Conservation (phyloP, 352 stramenopile species). For the Pelagophyceae sp. region DNA sequence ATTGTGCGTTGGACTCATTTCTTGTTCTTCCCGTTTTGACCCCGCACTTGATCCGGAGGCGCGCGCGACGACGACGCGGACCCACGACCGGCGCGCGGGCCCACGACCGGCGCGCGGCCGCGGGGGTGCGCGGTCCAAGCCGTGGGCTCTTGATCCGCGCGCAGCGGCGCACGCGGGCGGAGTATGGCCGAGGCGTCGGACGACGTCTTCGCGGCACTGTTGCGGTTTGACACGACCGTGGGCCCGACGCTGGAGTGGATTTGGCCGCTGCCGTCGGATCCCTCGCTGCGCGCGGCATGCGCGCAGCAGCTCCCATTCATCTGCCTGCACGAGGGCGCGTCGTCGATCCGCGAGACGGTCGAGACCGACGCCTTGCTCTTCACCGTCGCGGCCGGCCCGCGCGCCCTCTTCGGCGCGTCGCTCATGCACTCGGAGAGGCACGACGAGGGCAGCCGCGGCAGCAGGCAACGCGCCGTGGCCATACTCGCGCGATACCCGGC, state of each 20-base stretch:
- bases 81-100: no score
- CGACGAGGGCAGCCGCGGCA: not conserved
- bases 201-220: no score
- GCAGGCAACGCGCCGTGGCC: not conserved
- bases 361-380: not conserved
- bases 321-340: not conserved
- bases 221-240: not conserved
- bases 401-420: not conserved
- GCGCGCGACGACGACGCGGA: no score
- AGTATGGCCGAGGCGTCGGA: no score
- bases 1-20: no score
- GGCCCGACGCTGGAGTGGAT: not conserved
- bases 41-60: no score
- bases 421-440: not conserved
- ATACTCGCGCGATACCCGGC: not conserved
- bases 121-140: no score
- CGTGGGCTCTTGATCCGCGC: no score
- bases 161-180: no score
- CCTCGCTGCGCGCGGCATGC: not conserved
- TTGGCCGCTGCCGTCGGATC: not conserved
- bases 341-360: not conserved
- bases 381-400: not conserved
- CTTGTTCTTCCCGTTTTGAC: no score
- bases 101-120: no score
- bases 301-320: slow-evolving; percentile 3